phyloP scores from a whole-genome alignment of 2,329 filamentous ascomycete species.

The Sclerotinia spermophila region DNA sequence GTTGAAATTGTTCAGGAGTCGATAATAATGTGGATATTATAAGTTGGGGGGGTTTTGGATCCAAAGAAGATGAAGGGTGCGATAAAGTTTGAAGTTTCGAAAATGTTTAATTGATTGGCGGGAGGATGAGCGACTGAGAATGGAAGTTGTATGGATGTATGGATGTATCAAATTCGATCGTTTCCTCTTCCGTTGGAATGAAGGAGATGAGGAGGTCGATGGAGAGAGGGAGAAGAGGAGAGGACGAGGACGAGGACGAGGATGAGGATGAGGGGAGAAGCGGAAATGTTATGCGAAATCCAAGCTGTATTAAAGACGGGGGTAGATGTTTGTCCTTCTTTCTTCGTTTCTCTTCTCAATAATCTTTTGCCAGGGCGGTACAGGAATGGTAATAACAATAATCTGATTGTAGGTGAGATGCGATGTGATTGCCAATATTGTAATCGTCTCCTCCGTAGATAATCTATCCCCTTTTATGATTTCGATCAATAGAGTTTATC shows the following conservation, averaged over 20 bases:
- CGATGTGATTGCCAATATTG: neutral
- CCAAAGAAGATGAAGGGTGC: neutral
- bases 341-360: neutral
- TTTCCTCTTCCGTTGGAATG: neutral
- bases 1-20: constrained; percentile 8
- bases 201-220: neutral
- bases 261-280: neutral
- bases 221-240: neutral
- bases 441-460: neutral
- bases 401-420: neutral
- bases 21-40: neutral
- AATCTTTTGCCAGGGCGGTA: neutral
- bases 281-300: neutral
- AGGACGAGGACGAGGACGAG: neutral
- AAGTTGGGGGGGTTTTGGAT: neutral
- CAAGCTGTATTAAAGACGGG: neutral
- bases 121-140: neutral
- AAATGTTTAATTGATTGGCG: neutral
- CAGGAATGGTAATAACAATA: too few species aligned
- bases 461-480: neutral
- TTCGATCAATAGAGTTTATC: neutral
- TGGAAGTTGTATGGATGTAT: neutral
- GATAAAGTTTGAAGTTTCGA: neutral
- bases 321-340: neutral
- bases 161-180: neutral